These are phyloP conservation scores for Salix koriyanagi DNA, from an alignment of 345 rosid species.

Conservation along the genomic window DNA sequence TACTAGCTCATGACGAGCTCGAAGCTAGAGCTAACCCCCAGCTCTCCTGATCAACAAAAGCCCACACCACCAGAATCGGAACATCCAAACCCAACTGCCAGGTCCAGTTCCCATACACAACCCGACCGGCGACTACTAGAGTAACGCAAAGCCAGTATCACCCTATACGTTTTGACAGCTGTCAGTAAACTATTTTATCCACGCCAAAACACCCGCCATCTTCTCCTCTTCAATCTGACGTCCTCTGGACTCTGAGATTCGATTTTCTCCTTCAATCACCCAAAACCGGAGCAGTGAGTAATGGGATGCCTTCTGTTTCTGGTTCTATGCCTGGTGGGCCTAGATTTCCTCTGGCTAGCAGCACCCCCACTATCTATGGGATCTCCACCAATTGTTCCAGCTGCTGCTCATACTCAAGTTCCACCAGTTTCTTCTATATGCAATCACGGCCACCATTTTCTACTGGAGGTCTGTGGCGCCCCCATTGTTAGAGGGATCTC, in stretches of 20 bases:
- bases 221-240: conserved; percentile 32
- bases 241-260: background rate
- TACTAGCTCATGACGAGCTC: too few relatives aligned
- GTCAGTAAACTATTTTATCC: too few relatives aligned
- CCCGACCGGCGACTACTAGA: too few relatives aligned
- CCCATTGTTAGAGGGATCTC: conserved; percentile 38
- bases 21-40: too few relatives aligned
- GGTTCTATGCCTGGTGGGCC: conserved; percentile 13
- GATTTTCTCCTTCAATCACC: conserved; percentile 23
- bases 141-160: too few relatives aligned
- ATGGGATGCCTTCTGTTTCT: conserved; percentile 44
- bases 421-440: conserved; percentile 7
- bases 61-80: too few relatives aligned
- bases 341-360: conserved; percentile 37
- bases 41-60: too few relatives aligned
- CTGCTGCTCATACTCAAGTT: conserved; percentile 43
- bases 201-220: conserved; percentile 27
- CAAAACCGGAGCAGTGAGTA: conserved; percentile 41
- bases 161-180: too few relatives aligned
- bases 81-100: too few relatives aligned
- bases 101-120: too few relatives aligned
- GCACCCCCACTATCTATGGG: conserved; percentile 40
- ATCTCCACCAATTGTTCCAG: conserved; percentile 45
- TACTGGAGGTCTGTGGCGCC: conserved; percentile 26
- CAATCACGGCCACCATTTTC: conserved; percentile 24